These are phyloP conservation scores for Pyrenula massariospora DNA, from an alignment of 495 filamentous ascomycete genomes.

Conservation along the genomic window DNA sequence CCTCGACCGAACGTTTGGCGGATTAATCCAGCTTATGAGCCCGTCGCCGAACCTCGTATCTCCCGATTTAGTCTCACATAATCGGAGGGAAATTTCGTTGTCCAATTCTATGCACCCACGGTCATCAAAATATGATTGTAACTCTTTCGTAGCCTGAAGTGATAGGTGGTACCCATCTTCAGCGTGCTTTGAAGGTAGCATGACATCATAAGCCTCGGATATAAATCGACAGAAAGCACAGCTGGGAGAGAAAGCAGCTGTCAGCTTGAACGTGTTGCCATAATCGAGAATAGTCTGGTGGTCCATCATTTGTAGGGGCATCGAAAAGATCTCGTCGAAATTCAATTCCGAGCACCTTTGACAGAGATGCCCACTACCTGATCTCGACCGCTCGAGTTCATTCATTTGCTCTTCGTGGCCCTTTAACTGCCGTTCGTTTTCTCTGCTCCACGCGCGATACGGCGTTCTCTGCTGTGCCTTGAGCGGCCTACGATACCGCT, in stretches of 20 bases:
- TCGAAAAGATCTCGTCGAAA: background rate
- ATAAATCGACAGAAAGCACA: background rate
- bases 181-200: background rate
- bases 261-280: background rate
- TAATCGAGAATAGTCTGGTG: background rate
- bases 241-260: background rate
- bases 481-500: background rate
- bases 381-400: background rate
- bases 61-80: background rate
- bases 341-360: background rate
- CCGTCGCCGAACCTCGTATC: background rate
- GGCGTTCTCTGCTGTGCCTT: background rate
- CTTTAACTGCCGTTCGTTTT: background rate
- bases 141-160: background rate
- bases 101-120: background rate
- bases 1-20: background rate
- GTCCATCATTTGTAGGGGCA: background rate
- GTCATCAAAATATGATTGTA: background rate
- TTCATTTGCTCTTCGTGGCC: background rate
- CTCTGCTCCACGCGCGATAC: background rate
- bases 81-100: background rate
- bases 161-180: background rate
- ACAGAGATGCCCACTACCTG: background rate
- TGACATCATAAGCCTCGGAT: background rate
- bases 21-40: background rate